phyloP scores from a whole-genome alignment of 495 filamentous ascomycete species.

The Aspergillus sparsus region DNA sequence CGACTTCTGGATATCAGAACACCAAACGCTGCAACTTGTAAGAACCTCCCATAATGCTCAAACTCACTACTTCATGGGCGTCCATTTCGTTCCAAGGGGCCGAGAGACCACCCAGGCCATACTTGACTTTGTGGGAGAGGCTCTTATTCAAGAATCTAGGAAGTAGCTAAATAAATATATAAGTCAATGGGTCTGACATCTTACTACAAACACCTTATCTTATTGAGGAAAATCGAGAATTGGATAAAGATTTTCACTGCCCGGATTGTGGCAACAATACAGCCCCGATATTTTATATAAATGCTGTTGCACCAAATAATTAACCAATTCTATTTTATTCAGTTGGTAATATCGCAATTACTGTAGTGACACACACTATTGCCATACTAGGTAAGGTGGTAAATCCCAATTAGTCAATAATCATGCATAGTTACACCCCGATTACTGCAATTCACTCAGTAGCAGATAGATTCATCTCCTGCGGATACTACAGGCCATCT shows the following conservation, averaged over 20 bases:
- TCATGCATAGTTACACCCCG: neutral
- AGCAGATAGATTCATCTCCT: neutral
- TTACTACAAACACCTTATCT: neutral
- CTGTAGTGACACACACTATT: neutral
- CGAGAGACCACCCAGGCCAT: neutral
- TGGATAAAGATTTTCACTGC: neutral
- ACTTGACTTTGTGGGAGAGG: neutral
- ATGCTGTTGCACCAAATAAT: neutral
- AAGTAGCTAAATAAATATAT: neutral
- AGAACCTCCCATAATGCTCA: neutral
- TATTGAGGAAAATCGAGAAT: neutral
- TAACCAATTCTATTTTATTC: neutral
- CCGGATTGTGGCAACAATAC: neutral
- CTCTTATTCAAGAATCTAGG: neutral
- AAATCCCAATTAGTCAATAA: no score
- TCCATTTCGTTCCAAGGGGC: neutral
- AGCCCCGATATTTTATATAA: neutral
- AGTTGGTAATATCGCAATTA: neutral
- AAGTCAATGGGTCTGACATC: neutral
- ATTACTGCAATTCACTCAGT: neutral
- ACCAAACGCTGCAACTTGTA: conserved; percentile 3
- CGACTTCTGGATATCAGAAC: conserved; percentile 3
- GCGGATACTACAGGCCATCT: neutral
- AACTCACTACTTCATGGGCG: conserved; percentile 3
- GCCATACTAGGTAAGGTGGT: neutral